phyloP scores from a whole-genome alignment of 495 filamentous ascomycete species.

The Tuber melanosporum region DNA sequence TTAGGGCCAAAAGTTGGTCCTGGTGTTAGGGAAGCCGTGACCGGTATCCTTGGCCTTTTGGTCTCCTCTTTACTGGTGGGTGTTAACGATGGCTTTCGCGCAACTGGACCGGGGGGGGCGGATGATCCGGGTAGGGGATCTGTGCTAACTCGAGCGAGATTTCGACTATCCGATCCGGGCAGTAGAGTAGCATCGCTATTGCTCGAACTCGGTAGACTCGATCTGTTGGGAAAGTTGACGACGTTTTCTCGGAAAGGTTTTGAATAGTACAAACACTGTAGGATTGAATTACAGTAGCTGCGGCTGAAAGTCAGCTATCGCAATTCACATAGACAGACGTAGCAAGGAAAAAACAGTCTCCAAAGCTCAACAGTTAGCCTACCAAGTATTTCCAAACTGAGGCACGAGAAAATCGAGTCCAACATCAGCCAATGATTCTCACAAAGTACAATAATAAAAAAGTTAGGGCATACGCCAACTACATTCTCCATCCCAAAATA shows the following conservation, averaged over 20 bases:
- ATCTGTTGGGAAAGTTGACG: constrained; percentile 74
- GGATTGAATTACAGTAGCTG: constrained; percentile 95
- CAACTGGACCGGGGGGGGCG: constrained; percentile 42
- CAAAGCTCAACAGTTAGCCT: constrained; percentile 40
- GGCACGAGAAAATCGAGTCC: constrained; percentile 13
- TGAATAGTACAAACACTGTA: constrained; percentile 95
- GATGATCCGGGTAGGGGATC: constrained; percentile 48
- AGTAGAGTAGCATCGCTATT: constrained; percentile 49
- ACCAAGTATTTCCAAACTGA: constrained; percentile 97
- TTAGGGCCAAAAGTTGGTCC: constrained; percentile 35
- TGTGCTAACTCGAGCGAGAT: constrained; percentile 47
- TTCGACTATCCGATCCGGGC: constrained; percentile 36
- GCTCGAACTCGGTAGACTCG: constrained; percentile 45
- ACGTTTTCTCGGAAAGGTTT: constrained; percentile 92
- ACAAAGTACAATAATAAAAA: constrained; percentile 11
- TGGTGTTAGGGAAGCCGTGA: constrained; percentile 28
- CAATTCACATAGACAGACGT: constrained; percentile 15
- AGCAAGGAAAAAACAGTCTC: constrained; percentile 12
- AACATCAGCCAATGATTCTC: constrained; percentile 27
- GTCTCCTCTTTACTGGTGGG: constrained; percentile 32
- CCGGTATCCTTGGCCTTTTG: constrained; percentile 29
- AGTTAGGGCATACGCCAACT: constrained; percentile 40
- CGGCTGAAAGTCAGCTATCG: constrained; percentile 16
- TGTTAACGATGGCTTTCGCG: constrained; percentile 45
- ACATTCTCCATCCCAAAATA: constrained; percentile 99